phyloP scores from a whole-genome alignment of 2,329 filamentous ascomycete genomes.

The Teratosphaeria gauchensis region DNA sequence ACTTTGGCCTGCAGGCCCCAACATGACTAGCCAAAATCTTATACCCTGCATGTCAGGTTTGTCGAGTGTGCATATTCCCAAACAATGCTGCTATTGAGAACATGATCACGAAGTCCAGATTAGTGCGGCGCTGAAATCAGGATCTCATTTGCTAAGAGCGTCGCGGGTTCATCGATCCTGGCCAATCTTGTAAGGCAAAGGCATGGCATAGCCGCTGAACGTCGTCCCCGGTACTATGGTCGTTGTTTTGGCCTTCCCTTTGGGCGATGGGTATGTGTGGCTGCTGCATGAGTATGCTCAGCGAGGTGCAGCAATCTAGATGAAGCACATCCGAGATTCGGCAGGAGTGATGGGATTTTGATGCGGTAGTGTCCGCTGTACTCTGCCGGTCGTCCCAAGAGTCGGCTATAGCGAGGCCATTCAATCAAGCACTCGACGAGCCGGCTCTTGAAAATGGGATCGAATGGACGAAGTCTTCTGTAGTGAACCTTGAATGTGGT shows the following conservation, averaged over 20 bases:
- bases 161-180: neutral
- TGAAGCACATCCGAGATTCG: neutral
- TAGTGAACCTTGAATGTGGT: too few species aligned
- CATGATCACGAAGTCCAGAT: neutral
- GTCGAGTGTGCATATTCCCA: neutral
- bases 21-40: too few species aligned
- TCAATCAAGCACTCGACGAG: too few species aligned
- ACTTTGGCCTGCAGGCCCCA: too few species aligned
- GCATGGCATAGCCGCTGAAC: neutral
- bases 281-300: neutral
- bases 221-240: neutral
- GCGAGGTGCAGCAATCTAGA: neutral
- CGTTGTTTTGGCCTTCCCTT: neutral
- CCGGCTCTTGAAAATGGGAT: too few species aligned
- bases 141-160: neutral
- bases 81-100: neutral
- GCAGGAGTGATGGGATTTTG: neutral
- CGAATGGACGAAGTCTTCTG: too few species aligned
- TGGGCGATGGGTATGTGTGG: neutral
- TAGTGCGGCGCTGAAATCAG: neutral
- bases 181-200: neutral
- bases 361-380: too few species aligned
- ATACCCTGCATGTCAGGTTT: too few species aligned
- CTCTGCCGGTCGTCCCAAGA: too few species aligned
- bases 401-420: too few species aligned